These are phyloP conservation scores for Xylariaceae sp. DNA, from an alignment of 2,329 filamentous ascomycete species.

Conservation along the genomic window DNA sequence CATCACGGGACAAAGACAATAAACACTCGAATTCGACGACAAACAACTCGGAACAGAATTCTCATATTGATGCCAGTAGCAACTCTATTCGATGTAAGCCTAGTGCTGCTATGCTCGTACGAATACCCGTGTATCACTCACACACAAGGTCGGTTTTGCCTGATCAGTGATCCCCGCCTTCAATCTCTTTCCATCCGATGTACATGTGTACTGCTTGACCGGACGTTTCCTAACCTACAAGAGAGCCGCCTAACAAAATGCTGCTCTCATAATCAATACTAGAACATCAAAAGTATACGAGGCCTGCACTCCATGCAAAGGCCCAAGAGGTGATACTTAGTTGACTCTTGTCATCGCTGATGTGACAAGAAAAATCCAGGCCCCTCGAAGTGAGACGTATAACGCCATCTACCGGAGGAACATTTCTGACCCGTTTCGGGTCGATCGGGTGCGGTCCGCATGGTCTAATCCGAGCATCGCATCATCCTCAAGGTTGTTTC, in stretches of 20 bases:
- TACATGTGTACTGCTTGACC: slow-evolving; percentile 7
- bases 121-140: slow-evolving; percentile 9
- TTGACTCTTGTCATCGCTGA: background rate
- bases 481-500: slow-evolving; percentile 47
- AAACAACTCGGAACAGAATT: slow-evolving; percentile 1
- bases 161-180: background rate
- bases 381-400: background rate
- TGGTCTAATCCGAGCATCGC: slow-evolving; percentile 63
- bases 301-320: slow-evolving; percentile 4
- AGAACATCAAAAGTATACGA: slow-evolving; percentile 11
- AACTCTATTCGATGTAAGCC: slow-evolving; percentile 14
- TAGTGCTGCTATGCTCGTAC: slow-evolving; percentile 10
- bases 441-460: slow-evolving; percentile 52
- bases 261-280: slow-evolving; percentile 6
- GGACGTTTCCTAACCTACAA: slow-evolving; percentile 4
- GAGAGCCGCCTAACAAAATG: slow-evolving; percentile 1
- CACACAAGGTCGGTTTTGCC: slow-evolving; percentile 8
- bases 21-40: background rate
- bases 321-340: slow-evolving; percentile 2
- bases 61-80: slow-evolving; percentile 11
- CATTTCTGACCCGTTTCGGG: slow-evolving; percentile 58
- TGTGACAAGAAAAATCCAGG: slow-evolving; percentile 9
- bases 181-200: background rate
- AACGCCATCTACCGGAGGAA: slow-evolving; percentile 42
- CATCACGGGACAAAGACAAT: background rate